phyloP scores from a whole-genome alignment of 192 early-diverging fungal genomes.

The Haplosporangium gracile region DNA sequence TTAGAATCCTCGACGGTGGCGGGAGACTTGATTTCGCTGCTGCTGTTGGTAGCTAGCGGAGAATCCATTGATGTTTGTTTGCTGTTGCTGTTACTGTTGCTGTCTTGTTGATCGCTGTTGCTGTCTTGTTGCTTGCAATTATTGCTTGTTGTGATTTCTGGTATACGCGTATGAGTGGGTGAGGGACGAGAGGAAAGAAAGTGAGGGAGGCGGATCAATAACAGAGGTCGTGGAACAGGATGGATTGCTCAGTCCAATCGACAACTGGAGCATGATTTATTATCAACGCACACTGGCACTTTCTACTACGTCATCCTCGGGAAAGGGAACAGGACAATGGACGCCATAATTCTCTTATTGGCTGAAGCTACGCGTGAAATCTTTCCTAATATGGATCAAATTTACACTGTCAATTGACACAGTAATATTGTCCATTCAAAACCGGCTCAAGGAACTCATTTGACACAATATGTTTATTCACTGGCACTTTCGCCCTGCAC shows the following conservation, averaged over 20 bases:
- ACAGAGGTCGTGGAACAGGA: not conserved
- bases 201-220: not conserved
- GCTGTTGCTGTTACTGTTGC: not conserved
- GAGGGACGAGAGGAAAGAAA: not conserved
- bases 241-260: too few relatives aligned
- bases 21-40: constrained; percentile 30
- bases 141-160: not conserved
- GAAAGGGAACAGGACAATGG: too few relatives aligned
- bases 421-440: too few relatives aligned
- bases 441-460: too few relatives aligned
- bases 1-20: constrained; percentile 15
- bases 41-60: constrained; percentile 15
- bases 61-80: constrained; percentile 29
- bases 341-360: too few relatives aligned
- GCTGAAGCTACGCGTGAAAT: too few relatives aligned
- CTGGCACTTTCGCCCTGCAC: constrained; percentile 5
- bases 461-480: not conserved
- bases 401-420: too few relatives aligned
- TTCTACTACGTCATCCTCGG: too few relatives aligned
- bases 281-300: too few relatives aligned
- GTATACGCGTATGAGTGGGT: not conserved
- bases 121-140: not conserved
- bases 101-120: not conserved
- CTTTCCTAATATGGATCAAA: too few relatives aligned
- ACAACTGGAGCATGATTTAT: too few relatives aligned